Evolutionary conservation across 306 rosid species (phyloP), one percentile per base, ranked within the genome.

Genomic region (Rosa persica): DNA sequence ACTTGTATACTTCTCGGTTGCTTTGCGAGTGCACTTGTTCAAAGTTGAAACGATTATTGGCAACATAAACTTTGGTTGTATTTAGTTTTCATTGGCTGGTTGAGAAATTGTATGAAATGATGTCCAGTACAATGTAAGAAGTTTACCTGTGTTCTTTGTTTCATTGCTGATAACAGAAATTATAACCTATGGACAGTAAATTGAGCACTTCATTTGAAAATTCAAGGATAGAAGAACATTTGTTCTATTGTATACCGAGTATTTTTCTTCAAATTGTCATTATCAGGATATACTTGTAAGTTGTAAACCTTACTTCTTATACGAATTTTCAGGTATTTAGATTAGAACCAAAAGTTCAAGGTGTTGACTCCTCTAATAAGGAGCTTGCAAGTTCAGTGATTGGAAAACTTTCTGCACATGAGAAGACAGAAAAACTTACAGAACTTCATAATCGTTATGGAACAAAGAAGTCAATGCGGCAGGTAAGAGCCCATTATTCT

Each of bases 291-390:
- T 19, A 34, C 43, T 39, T 67, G 23, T 52, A 15, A 16, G 46
- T 30, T 30, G 3, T 30, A 30, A 30, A 30, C 36, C 48, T 40
- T 70, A 77, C 72, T 40, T 83, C 67, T 70, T 5, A 10, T 42
- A 5, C 62, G 43, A 4, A 46, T 76, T 19, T 83, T 49, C 88
- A 95, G 98, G 80, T 95, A 87, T 86, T 95, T 76, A 88, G 99
- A 82, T 76, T 95, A 83, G 98, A 95, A 30, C 93, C 99, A 2
- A 93, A 67, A 80, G 86, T 95, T 74, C 82, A 84, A 76, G 93
- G 89, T 12, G 1, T 66, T 67, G 86, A 80, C 0, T 69, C 61
- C 47, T 51, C 85, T 81, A 80, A 81, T 34, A 79, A 27, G 52
- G 91, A 85, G 82, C 77, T 81, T n/a, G 89, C 77, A 25, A 81